Base-by-base conservation (phyloP, 345 rosid genomes). In the Leavenworthia alabamica region DNA sequence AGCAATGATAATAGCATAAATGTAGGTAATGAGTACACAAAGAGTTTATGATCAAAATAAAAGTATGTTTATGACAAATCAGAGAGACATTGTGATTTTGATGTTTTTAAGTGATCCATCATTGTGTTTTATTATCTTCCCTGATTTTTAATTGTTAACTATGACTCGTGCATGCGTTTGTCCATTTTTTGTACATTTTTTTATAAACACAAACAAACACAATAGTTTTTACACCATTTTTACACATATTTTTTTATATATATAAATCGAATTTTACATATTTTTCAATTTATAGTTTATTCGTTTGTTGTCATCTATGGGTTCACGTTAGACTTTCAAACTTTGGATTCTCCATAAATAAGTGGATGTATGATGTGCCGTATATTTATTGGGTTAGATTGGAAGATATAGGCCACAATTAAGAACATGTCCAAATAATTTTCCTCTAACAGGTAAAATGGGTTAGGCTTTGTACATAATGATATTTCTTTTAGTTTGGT, bases 1-100 rank as follows among this genome's bases (percentile, higher is more conserved):
- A 62, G 69, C 69, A 70, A 70, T 70, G 64, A 70, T 70, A 70
- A 47, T 70, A 62, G 74, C 68, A 62, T 47, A 62, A 70, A 70
- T 62, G 74, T 70, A 70, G 74, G 74, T 53, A 70, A 70, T 70
- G 69, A 70, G 69, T 70, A 26, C 64, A 47, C 63, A 62, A 40
- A 16, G 74, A 56, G 74, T 70, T 70, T 56, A 15, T 70, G 69
- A 56, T 62, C 19, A 55, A 47, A 70, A 55, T 57, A 46, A 62
- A 70, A 54, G 59, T 56, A 56, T 62, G 29, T 55, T 62, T 36
- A 47, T 55, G 58, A 45, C 51, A 62, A 54, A 70, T 70, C 60
- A 55, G 41, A 54, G 36, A 63, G 68, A 46, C 68, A 29, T 50
- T 55, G 8, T 47, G 64, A 47, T 70, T 62, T 62, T 20, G 51